Evolutionary conservation across 2,329 filamentous ascomycete genomes (phyloP).

Genomic region (Plectosphaerella sp.): DNA sequence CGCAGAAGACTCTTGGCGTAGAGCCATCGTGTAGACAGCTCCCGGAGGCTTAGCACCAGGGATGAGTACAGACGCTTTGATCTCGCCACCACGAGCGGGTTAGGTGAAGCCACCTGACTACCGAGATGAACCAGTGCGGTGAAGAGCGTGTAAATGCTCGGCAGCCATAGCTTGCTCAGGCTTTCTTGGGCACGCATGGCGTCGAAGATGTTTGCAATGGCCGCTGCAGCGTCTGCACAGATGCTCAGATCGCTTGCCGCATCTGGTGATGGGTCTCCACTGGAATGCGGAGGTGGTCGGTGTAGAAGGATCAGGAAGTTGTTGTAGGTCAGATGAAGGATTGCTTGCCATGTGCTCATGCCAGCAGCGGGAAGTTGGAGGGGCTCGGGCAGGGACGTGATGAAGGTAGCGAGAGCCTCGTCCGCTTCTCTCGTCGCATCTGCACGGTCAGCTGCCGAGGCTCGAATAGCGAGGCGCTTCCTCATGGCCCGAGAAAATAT

Average conservation of each 20-base stretch:
- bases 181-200: slow-evolving; percentile 16
- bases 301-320: slow-evolving; percentile 29
- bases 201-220: slow-evolving; percentile 23
- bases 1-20: slow-evolving; percentile 24
- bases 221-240: slow-evolving; percentile 21
- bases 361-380: slow-evolving; percentile 17
- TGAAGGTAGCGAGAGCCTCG: slow-evolving; percentile 22
- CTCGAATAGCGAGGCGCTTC: slow-evolving; percentile 11
- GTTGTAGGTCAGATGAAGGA: slow-evolving; percentile 28
- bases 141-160: slow-evolving; percentile 21
- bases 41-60: slow-evolving; percentile 20
- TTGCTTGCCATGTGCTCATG: slow-evolving; percentile 21
- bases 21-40: slow-evolving; percentile 22
- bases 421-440: slow-evolving; percentile 23
- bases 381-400: slow-evolving; percentile 19
- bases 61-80: slow-evolving; percentile 21
- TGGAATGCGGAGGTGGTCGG: slow-evolving; percentile 17
- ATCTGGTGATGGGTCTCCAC: slow-evolving; percentile 5
- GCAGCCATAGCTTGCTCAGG: slow-evolving; percentile 22
- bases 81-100: slow-evolving; percentile 24
- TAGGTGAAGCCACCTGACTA: slow-evolving; percentile 19
- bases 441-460: slow-evolving; percentile 14
- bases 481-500: slow-evolving; percentile 37
- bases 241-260: slow-evolving; percentile 20
- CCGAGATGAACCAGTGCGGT: slow-evolving; percentile 23